Conservation (phyloP, 2,329 filamentous ascomycete genomes). For the Hypoxylon sp. region DNA sequence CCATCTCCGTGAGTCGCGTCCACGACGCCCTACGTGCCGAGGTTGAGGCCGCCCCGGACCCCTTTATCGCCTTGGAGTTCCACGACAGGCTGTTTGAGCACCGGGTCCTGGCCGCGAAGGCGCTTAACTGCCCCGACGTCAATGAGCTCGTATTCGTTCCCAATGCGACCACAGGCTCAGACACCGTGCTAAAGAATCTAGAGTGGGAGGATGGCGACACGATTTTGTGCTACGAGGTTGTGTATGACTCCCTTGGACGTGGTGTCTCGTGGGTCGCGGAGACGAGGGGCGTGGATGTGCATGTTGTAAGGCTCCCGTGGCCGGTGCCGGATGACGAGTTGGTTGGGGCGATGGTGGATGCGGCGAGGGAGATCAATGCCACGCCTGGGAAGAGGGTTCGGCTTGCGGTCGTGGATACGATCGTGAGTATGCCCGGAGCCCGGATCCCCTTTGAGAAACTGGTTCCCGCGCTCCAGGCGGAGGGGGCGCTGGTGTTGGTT, state of each 20-base stretch:
- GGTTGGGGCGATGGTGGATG: constrained; percentile 59
- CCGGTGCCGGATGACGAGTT: constrained; percentile 66
- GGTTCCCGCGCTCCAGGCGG: constrained; percentile 60
- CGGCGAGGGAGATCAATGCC: constrained; percentile 48
- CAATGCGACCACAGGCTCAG: constrained; percentile 71
- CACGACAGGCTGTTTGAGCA: constrained; percentile 32
- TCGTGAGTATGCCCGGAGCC: constrained; percentile 70
- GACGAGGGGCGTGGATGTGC: constrained; percentile 50
- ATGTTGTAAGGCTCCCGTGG: constrained; percentile 59
- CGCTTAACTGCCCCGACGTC: constrained; percentile 33
- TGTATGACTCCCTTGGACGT: constrained; percentile 70
- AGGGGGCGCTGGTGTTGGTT: constrained; percentile 66
- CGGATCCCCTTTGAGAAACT: constrained; percentile 71
- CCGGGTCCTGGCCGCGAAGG: constrained; percentile 29
- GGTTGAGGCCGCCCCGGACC: constrained; percentile 42
- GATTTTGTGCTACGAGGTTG: constrained; percentile 69
- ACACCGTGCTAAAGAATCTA: constrained; percentile 70
- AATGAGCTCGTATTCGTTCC: constrained; percentile 63
- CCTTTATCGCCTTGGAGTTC: constrained; percentile 44
- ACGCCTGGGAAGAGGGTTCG: constrained; percentile 58
- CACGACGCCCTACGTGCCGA: constrained; percentile 39
- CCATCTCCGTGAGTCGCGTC: constrained; percentile 35
- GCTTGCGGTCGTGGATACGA: constrained; percentile 71
- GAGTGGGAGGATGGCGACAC: constrained; percentile 63
- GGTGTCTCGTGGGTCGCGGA: constrained; percentile 66